Conservation (phyloP, 306 rosid species). For the Parietaria judaica region DNA sequence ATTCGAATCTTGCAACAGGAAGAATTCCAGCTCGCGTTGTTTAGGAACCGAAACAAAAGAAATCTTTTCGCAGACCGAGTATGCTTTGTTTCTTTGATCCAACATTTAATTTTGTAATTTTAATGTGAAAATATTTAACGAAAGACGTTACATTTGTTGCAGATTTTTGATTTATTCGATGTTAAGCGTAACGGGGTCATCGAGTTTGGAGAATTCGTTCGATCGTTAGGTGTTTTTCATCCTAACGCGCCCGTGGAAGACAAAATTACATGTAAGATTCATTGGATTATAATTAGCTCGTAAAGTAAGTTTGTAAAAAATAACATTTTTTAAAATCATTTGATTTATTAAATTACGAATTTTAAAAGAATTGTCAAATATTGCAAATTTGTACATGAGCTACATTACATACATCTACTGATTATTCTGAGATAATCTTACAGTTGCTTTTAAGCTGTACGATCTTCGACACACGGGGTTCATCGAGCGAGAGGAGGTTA, state of each 20-base stretch:
- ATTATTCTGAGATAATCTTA: slow-evolving; percentile 23
- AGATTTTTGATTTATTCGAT: slow-evolving; percentile 83
- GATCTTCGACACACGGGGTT: slow-evolving; percentile 78
- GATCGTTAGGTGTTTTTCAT: slow-evolving; percentile 72
- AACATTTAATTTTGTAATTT: neutral
- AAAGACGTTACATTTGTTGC: neutral
- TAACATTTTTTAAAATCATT: neutral
- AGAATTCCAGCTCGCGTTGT: slow-evolving; percentile 90
- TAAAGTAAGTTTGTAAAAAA: neutral
- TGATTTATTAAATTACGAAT: too few species aligned
- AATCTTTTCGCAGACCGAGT: slow-evolving; percentile 88
- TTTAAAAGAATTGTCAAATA: too few species aligned
- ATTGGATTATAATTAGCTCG: neutral
- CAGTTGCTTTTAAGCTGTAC: slow-evolving; percentile 83
- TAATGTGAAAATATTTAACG: too few species aligned
- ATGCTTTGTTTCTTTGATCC: slow-evolving; percentile 21
- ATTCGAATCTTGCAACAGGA: slow-evolving; percentile 35
- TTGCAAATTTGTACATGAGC: too few species aligned
- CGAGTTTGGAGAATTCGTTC: slow-evolving; percentile 80
- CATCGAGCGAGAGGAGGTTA: slow-evolving; percentile 80
- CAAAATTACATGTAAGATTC: slow-evolving; percentile 56
- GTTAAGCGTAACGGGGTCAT: slow-evolving; percentile 70
- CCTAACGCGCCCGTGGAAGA: slow-evolving; percentile 63
- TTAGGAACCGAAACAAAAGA: slow-evolving; percentile 47
- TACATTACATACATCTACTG: too few species aligned